Base-by-base conservation (phyloP, 495 filamentous ascomycete species). In the Aspergillus panamensis region DNA sequence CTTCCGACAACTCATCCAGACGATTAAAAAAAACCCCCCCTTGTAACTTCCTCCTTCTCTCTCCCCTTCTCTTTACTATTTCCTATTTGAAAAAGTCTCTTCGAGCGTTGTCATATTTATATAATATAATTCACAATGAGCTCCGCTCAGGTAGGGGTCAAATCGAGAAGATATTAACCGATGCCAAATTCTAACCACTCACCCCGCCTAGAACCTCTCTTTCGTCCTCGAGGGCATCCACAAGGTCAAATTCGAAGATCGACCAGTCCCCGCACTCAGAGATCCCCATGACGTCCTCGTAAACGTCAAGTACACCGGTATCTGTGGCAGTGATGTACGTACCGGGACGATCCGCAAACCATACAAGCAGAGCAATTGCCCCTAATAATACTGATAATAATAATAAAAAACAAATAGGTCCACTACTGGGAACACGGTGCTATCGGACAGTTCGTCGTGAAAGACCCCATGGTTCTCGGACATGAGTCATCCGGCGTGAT, bases 341-440 rank as follows among this genome's bases (percentile, higher is more conserved):
- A 51, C 14, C 33, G n/a, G n/a, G n/a, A n/a, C n/a, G n/a, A n/a
- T n/a, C n/a, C n/a, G n/a, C n/a, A n/a, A n/a, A n/a, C n/a, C n/a
- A n/a, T n/a, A n/a, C 33, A 25, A 25, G 25, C 25, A 25, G 5
- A 25, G 2, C 2, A 25, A 25, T 42, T 14, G 21, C 37, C 37
- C 35, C 6, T 40, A 25, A 25, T 25, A 25, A 25, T 25, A 25
- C 2, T 25, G 25, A 25, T 25, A 25, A 25, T 25, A 25, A 25
- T 25, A 25, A 25, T 2, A 25, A 25, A 25, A 25, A 25, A 25
- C 25, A 25, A 25, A 25, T 43, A 83, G 81, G 78, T 87, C n/a
- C 91, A 96, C 82, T 96, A 94, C 81, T 94, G 89, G 88, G 75
- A 82, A 54, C 85, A 95, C 60, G 91, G 91, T 51, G 77, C 84